Evolutionary conservation across 495 filamentous ascomycete genomes (phyloP).

Genomic region (Parachaetomium inaequale): DNA sequence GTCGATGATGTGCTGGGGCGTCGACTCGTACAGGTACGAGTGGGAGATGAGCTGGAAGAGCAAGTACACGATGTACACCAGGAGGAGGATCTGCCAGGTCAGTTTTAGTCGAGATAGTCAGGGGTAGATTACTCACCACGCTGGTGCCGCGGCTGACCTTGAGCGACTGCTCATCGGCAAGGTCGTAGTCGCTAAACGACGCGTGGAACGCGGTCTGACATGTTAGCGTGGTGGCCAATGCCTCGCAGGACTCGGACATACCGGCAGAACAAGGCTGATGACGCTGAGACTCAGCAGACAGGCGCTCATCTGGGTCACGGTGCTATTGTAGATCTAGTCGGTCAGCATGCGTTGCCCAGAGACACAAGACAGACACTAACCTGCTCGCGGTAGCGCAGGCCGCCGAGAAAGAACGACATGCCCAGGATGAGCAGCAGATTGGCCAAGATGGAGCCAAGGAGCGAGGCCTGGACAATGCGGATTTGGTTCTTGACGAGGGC

Average conservation of each 20-base stretch:
- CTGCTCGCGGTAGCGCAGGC: constrained; percentile 82
- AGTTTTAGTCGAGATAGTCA: background rate
- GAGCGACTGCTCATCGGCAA: constrained; percentile 66
- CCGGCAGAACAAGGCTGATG: constrained; percentile 73
- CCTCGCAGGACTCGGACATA: background rate
- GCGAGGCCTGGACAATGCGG: constrained; percentile 81
- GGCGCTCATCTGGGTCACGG: constrained; percentile 91
- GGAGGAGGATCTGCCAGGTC: constrained; percentile 54
- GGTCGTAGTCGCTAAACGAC: constrained; percentile 61
- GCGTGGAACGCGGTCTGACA: constrained; percentile 76
- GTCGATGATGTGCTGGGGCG: constrained; percentile 83
- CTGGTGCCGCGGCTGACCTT: constrained; percentile 88
- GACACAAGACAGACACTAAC: background rate
- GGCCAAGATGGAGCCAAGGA: constrained; percentile 85
- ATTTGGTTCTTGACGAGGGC: constrained; percentile 77
- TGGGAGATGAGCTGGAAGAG: constrained; percentile 90
- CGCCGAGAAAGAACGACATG: constrained; percentile 86
- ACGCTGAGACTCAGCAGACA: constrained; percentile 87
- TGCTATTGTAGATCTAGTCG: constrained; percentile 81
- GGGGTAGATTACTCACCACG: constrained; percentile 40
- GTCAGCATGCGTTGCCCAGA: constrained; percentile 46
- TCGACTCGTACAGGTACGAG: constrained; percentile 84
- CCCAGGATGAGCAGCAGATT: constrained; percentile 87
- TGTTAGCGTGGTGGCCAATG: background rate
- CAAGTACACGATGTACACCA: constrained; percentile 83